Conservation (phyloP, 1,284 basidiomycete genomes). For the Marasmius fiardii region DNA sequence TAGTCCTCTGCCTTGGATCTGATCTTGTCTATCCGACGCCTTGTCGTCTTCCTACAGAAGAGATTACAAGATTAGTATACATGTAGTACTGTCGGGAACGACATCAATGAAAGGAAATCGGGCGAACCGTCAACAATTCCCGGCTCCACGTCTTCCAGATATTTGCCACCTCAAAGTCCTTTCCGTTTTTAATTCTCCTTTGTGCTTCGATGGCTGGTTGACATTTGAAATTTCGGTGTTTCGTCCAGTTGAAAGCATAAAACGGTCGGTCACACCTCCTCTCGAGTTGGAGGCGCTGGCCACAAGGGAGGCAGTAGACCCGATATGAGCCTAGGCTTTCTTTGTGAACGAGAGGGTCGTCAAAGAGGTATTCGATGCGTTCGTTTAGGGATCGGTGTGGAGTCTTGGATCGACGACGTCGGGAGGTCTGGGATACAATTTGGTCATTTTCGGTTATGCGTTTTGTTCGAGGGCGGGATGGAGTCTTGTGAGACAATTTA, state of each 20-base stretch:
- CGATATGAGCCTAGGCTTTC: not conserved
- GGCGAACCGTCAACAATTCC: not conserved
- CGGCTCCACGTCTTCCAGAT: not conserved
- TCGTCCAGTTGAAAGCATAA: not conserved
- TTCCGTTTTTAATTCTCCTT: not conserved
- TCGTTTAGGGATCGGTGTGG: not conserved
- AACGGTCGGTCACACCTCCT: not conserved
- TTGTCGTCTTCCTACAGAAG: not conserved
- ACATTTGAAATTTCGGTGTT: not conserved
- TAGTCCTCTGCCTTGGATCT: not conserved
- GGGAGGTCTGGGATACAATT: no score
- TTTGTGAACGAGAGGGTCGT: not conserved
- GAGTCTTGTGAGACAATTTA: no score
- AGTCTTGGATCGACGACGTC: no score
- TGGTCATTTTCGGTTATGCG: no score
- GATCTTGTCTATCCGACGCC: not conserved
- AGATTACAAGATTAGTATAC: no score
- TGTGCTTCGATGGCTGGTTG: not conserved
- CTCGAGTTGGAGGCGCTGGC: not conserved
- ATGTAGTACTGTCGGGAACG: not conserved
- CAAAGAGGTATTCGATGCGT: not conserved
- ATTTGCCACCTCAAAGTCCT: not conserved
- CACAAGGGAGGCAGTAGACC: not conserved
- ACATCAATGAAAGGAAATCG: not conserved
- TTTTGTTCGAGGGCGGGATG: no score